A percentile compares a stretch with the other conserved stretches of the same genome.
These are phyloP conservation scores for Phytophthora fragariae DNA, from an alignment of 352 stramenopile species.

Conservation along the genomic window DNA sequence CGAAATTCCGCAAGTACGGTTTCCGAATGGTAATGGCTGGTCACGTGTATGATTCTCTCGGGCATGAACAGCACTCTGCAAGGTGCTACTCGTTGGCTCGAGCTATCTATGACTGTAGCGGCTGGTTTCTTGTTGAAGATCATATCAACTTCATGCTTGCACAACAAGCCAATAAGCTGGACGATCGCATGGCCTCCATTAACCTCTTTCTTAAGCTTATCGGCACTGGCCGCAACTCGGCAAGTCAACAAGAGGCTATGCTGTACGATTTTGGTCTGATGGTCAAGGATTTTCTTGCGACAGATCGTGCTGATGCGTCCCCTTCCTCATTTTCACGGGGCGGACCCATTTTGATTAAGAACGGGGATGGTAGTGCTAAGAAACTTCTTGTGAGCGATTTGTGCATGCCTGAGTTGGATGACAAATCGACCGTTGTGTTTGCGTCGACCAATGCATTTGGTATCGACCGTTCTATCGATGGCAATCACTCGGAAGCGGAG, in stretches of 20 bases:
- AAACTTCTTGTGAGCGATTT: slow-evolving; percentile 78
- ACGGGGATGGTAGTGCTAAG: slow-evolving; percentile 47
- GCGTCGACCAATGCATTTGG: slow-evolving; percentile 75
- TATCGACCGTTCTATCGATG: slow-evolving; percentile 77
- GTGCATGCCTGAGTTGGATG: slow-evolving; percentile 84
- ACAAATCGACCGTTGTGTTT: slow-evolving; percentile 85
- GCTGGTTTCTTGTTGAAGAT: slow-evolving; percentile 89
- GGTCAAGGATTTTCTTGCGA: slow-evolving; percentile 80
- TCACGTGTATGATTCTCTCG: slow-evolving; percentile 82
- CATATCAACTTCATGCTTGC: slow-evolving; percentile 91
- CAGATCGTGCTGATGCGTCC: slow-evolving; percentile 34
- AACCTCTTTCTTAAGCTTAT: slow-evolving; percentile 89
- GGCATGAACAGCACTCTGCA: slow-evolving; percentile 76
- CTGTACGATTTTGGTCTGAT: slow-evolving; percentile 87
- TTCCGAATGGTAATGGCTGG: slow-evolving; percentile 92
- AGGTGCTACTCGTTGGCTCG: slow-evolving; percentile 83
- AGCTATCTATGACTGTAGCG: slow-evolving; percentile 81
- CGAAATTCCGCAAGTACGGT: slow-evolving; percentile 89
- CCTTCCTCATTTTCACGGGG: slow-evolving; percentile 27
- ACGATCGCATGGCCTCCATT: slow-evolving; percentile 83
- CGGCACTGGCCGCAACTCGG: slow-evolving; percentile 80
- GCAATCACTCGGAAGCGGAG: slow-evolving; percentile 59
- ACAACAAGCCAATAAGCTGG: slow-evolving; percentile 80
- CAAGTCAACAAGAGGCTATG: slow-evolving; percentile 84
- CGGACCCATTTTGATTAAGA: slow-evolving; percentile 39